A percentile compares a stretch with the other conserved stretches of the same genome.
phyloP scores from a whole-genome alignment of 306 rosid genomes.

The Quercus bicolor region DNA sequence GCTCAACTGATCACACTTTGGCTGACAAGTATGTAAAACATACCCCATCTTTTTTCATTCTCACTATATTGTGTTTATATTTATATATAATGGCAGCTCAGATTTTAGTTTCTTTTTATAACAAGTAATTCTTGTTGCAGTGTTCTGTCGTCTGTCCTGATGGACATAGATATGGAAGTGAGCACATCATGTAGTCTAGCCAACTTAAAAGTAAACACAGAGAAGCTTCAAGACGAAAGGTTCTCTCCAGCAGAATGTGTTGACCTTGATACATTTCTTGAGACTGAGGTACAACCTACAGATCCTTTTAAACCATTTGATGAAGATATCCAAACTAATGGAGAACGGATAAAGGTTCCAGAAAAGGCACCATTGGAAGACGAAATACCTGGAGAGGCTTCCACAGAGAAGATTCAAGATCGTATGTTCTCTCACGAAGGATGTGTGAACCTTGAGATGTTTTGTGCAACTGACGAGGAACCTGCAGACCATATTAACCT shows the following conservation, averaged over 20 bases:
- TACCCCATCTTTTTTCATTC: not conserved
- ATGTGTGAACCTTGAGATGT: constrained; percentile 21
- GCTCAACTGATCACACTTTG: constrained; percentile 22
- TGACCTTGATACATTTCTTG: constrained; percentile 12
- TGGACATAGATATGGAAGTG: constrained; percentile 40
- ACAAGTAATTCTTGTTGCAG: constrained; percentile 38
- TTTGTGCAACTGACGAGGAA: constrained; percentile 27
- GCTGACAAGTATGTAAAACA: constrained; percentile 49
- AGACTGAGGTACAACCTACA: constrained; percentile 20
- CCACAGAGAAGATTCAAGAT: constrained; percentile 21
- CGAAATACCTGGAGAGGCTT: constrained; percentile 20
- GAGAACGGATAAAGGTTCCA: constrained; percentile 18
- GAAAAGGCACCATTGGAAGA: constrained; percentile 13
- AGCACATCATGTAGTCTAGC: constrained; percentile 25
- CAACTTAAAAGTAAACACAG: constrained; percentile 14
- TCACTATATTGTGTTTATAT: not conserved
- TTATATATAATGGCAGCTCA: constrained; percentile 4
- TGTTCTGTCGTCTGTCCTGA: constrained; percentile 26
- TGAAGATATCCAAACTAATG: constrained; percentile 36
- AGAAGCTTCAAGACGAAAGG: constrained; percentile 26
- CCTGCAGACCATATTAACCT: constrained; percentile 16
- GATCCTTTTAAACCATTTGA: constrained; percentile 21
- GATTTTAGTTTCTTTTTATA: not conserved
- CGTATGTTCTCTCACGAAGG: constrained; percentile 32
- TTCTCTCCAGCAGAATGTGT: constrained; percentile 31